Percentiles rank a stretch among this genome's conserved stretches.
phyloP scores from a whole-genome alignment of 1,139 yeast genomes.

The Arxiozyma slooffiae region DNA sequence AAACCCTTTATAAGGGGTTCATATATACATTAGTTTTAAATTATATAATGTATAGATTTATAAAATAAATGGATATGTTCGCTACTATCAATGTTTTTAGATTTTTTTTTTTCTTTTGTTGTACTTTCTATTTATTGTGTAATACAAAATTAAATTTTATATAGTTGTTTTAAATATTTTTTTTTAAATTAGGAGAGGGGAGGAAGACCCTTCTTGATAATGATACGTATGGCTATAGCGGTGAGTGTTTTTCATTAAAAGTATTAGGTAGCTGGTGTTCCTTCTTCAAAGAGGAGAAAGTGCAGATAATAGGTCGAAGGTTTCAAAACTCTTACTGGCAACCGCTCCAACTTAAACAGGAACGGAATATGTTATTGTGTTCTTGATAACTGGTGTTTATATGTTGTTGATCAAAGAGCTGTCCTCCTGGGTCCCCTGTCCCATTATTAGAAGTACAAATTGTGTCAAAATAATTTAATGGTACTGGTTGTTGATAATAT shows the following conservation, averaged over 20 bases:
- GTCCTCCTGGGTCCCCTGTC: neutral
- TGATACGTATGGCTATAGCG: neutral
- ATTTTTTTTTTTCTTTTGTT: neutral
- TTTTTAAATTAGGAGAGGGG: no score
- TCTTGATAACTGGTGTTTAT: neutral
- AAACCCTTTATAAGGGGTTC: neutral
- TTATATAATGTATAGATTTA: conserved; percentile 2
- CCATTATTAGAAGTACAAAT: neutral
- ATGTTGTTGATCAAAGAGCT: neutral
- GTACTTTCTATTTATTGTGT: neutral
- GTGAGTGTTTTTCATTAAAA: neutral
- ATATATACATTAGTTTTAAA: neutral
- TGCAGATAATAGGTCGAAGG: neutral
- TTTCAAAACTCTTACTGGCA: neutral
- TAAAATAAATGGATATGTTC: conserved; percentile 2
- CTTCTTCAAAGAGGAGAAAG: neutral
- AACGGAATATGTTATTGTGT: neutral
- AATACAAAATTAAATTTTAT: neutral
- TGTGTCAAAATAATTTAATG: conserved; percentile 7
- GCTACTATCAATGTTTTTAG: neutral
- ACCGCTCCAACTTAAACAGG: neutral
- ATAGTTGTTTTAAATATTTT: no score
- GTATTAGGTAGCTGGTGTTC: neutral
- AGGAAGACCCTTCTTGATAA: no score
- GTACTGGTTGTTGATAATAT: conserved; percentile 9